These are phyloP conservation scores for Arabis alpina DNA, from an alignment of 345 rosid genomes.

Conservation along the genomic window DNA sequence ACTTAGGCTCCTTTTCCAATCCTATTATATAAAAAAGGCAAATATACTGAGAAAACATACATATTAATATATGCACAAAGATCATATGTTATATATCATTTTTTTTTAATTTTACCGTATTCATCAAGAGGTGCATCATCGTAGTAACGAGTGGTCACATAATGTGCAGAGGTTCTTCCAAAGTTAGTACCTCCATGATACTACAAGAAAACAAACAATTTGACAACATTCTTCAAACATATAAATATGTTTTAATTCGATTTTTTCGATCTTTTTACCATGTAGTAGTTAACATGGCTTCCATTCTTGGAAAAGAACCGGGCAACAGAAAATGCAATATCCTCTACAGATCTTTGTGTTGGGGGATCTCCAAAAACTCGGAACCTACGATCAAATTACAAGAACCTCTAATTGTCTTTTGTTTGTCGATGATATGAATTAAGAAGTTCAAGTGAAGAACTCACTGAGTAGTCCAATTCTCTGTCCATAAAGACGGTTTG, in stretches of 20 bases:
- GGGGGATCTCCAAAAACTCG: constrained; percentile 68
- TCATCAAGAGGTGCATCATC: constrained; percentile 99
- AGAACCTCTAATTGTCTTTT: constrained; percentile 9
- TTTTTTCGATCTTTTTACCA: constrained; percentile 52
- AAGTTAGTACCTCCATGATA: constrained; percentile 95
- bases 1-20: constrained; percentile 74
- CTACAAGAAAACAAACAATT: constrained; percentile 44
- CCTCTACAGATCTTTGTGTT: constrained; percentile 72
- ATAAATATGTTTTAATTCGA: background rate
- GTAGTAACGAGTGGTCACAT: constrained; percentile 89
- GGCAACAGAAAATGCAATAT: constrained; percentile 72
- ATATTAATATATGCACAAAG: background rate
- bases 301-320: constrained; percentile 91
- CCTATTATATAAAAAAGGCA: constrained; percentile 43
- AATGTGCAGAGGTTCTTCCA: constrained; percentile 78
- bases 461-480: constrained; percentile 98
- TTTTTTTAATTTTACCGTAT: constrained; percentile 50
- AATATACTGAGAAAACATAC: background rate
- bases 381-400: constrained; percentile 46
- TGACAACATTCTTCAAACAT: background rate
- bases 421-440: background rate
- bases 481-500: constrained; percentile 93
- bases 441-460: constrained; percentile 34
- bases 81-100: background rate
- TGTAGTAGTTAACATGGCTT: constrained; percentile 79